phyloP scores from a whole-genome alignment of 2,329 filamentous ascomycete species.

The Aspergillus oerlinghausenensis region DNA sequence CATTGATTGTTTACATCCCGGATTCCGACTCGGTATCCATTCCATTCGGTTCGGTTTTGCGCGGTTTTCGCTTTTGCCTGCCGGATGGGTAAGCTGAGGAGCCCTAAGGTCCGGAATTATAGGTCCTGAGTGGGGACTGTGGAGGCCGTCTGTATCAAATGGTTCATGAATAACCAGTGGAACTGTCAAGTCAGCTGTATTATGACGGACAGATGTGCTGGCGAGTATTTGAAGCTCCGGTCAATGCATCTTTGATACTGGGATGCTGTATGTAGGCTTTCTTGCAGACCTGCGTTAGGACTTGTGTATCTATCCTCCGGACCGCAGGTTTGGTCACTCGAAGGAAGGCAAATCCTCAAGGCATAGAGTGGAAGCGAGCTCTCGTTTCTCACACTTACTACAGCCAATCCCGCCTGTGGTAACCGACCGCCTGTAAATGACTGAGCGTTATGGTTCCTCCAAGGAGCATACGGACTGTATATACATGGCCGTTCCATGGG shows the following conservation, averaged over 20 bases:
- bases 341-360: no score
- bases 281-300: no score
- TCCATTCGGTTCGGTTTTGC: neutral
- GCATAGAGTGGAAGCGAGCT: no score
- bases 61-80: neutral
- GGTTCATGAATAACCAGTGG: neutral
- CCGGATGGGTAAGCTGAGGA: neutral
- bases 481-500: no score
- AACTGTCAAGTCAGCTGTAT: neutral
- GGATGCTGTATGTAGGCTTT: neutral
- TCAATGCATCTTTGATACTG: neutral
- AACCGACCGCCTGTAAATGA: no score
- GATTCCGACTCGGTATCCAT: neutral
- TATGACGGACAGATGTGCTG: no score
- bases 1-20: neutral
- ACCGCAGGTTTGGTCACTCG: no score
- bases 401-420: no score
- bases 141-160: neutral
- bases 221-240: neutral
- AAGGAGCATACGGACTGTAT: no score
- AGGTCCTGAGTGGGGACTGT: neutral
- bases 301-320: no score
- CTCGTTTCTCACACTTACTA: no score
- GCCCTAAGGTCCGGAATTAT: neutral
- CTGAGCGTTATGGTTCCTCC: no score